Base-by-base conservation (phyloP, 2,329 filamentous ascomycete species). In the Colletotrichum incanum region DNA sequence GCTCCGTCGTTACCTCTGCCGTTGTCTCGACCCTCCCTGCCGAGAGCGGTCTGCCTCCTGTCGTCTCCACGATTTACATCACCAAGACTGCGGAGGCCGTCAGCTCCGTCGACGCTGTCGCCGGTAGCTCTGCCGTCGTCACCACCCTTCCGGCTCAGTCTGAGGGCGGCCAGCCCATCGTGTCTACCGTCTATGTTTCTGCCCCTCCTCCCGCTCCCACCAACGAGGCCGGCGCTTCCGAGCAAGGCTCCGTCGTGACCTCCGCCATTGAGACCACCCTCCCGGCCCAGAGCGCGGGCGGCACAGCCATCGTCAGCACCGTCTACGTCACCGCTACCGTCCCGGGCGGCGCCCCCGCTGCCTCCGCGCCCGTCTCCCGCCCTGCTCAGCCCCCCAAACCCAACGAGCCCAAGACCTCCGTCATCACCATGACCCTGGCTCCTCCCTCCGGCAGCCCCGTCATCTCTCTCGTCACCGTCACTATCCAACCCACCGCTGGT, bases 361-460 rank as follows among this genome's bases (percentile, higher is more conserved):
- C 37, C 43, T 55, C 63, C 3, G 34, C 62, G 28, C 52, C 43
- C 28, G 28, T 31, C 28, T 31, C 28, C 28, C 28, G 28, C 31
- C 43, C 67, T 34, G 67, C 61, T 28, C 60, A 64, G 37, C 45
- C 63, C 23, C 60, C 66, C 18, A 45, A 56, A 31, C 69, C 72
- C 18, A n/a, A 58, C 26, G 63, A 71, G 58, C 72, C 72, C 18
- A 49, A 69, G 47, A 73, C 71, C 26, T 74, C 73, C 34, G 64
- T 74, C 31, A 58, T 74, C 16, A 73, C 71, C 11, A 70, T 74
- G 65, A 74, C 71, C 9, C 39, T 74, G 37, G 34, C 64, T 5
- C 62, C 73, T 4, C 49, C 64, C 43, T 49, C 47, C n/a, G 66
- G 62, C 49, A 45, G 67, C 28, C 73, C 70, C 23, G 56, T 50